A percentile compares a stretch with the other conserved stretches of the same genome.
Conservation (phyloP, 768 basidiomycete genomes). For the Phaffia australis region DNA sequence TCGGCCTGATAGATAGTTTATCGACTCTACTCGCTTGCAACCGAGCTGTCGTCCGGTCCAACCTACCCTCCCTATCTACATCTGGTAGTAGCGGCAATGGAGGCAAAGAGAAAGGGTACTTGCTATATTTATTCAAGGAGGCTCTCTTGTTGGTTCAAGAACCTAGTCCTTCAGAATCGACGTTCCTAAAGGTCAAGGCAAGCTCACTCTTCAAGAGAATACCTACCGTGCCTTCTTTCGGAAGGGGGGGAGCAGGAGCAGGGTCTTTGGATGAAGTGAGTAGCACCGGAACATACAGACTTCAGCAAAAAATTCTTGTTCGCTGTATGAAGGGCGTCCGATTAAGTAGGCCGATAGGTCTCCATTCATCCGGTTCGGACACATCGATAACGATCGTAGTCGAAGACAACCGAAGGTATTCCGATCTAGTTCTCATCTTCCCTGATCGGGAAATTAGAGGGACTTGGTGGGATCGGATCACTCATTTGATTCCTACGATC, state of each 20-base stretch:
- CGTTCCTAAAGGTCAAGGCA: conserved; percentile 18
- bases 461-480: conserved; percentile 75
- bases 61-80: conserved; percentile 67
- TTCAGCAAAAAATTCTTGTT: conserved; percentile 62
- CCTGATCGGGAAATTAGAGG: conserved; percentile 80
- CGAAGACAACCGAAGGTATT: conserved; percentile 71
- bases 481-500: conserved; percentile 50
- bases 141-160: conserved; percentile 98
- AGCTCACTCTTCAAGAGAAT: conserved; percentile 16
- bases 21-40: conserved; percentile 47
- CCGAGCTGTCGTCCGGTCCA: conserved; percentile 68
- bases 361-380: conserved; percentile 45
- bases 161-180: conserved; percentile 23
- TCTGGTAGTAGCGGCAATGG: conserved; percentile 78
- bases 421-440: conserved; percentile 93
- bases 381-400: conserved; percentile 60
- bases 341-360: conserved; percentile 62
- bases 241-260: conserved; percentile 9
- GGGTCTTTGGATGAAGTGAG: conserved; percentile 78
- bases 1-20: conserved; percentile 11
- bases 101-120: conserved; percentile 80
- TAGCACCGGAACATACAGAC: no score
- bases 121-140: conserved; percentile 87
- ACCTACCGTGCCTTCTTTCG: conserved; percentile 5
- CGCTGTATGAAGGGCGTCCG: conserved; percentile 77